Evolutionary conservation across 805 yeast genomes (phyloP), one percentile per base, ranked within the genome.

Genomic region (Suhomyces sp.): DNA sequence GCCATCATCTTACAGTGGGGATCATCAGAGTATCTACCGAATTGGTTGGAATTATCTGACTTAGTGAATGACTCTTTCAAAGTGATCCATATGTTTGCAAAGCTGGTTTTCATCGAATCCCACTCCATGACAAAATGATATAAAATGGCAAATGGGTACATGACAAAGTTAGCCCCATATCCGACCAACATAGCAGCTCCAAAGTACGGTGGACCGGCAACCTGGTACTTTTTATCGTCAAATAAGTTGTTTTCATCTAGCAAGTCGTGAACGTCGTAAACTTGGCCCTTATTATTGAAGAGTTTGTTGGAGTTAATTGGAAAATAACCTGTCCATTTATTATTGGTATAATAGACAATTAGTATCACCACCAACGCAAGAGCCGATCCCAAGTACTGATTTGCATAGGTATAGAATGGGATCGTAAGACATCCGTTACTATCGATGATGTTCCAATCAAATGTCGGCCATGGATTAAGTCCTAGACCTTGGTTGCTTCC

Each of bases 121-220:
- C 81, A 69, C 54, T 82, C 83, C 38, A 76, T 76, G 40, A 70
- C 62, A 46, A 77, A 59, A 23, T 82, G 77, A 61, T 81, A 81
- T 0, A 78, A 63, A 19, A 84, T 75, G 19, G 82, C 74, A 58
- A 84, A 78, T 4, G 88, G 86, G 58, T 82, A 82, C 47, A 80
- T 64, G 38, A 80, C 79, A 64, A 82, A 83, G 60, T 59, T 77
- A 0, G 84, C 79, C 17, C 88, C 87, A 60, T 83, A 84, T 19
- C 75, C 65, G 8, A 85, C 81, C 54, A 84, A 66, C 62, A 81
- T 81, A 1, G 84, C 88, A 5, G 90, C 88, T 27, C 82, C 63
- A 61, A 82, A 84, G 65, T 78, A 85, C 7, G 90, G 90, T 7
- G 88, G 86, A 1, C 88, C 86, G 56, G 83, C 79, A n/a, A 65